Base-by-base conservation (phyloP, 73 alveolate genomes). In the Paraurostyla sp. region DNA sequence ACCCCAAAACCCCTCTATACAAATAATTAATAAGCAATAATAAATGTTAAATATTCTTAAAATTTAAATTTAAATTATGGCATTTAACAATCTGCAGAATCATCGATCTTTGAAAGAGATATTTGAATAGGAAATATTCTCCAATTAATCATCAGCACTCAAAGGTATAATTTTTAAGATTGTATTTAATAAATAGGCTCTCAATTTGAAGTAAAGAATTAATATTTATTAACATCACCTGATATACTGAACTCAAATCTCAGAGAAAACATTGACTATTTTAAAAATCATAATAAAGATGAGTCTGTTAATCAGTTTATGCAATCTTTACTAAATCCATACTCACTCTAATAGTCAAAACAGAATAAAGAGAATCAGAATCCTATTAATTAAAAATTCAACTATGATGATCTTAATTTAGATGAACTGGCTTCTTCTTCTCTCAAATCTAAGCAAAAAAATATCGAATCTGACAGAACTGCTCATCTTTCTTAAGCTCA, bases 111-210 rank as follows among this genome's bases (percentile, higher is more conserved):
- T 73, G 6, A 73, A 49, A 27, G 86, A 73, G 27, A 73, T 73
- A 0, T 73, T 73, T 73, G 86, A 73, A 73, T 29, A 73, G 46
- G 86, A 73, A 45, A 48, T 73, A 40, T 73, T 73, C 22, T 73
- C 86, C 0, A 43, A 73, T 48, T 16, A 43, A 35, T 73, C 86
- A 11, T 73, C 86, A 13, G 86, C 86, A 32, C 52, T 73, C 22
- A 73, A 73, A 73, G 86, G 86, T 73, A 73, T 15, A 43, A 23
- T 46, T 22, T 68, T 2, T 35, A 13, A 9, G 30, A 73, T 23
- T 2, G 0, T n/a, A 13, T 49, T 13, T 33, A 33, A 45, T 33
- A 3, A n/a, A 11, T 45, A 73, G 65, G 62, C 1, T 49, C 71
- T 25, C 22, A 33, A 45, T 73, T 73, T 73, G 42, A n/a, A 11